phyloP scores from a whole-genome alignment of 768 basidiomycete genomes.

The Crassisporium funariophilum region DNA sequence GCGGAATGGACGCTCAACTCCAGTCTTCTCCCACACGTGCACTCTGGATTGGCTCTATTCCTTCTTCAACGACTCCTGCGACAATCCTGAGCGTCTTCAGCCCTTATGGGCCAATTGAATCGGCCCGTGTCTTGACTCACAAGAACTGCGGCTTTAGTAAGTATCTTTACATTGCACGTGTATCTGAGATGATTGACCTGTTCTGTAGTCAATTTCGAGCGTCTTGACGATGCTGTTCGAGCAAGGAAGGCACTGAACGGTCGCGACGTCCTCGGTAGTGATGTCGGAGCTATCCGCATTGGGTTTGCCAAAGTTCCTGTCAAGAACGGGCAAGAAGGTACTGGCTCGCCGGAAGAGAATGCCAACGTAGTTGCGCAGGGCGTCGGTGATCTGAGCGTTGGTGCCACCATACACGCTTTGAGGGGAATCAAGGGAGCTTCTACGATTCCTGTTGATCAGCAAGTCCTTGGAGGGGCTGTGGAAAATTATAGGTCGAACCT shows the following conservation, averaged over 20 bases:
- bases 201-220: slow-evolving; percentile 90
- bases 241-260: slow-evolving; percentile 96
- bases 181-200: slow-evolving; percentile 7
- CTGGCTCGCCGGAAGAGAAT: slow-evolving; percentile 61
- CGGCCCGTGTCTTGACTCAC: slow-evolving; percentile 92
- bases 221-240: slow-evolving; percentile 93
- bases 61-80: slow-evolving; percentile 91
- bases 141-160: slow-evolving; percentile 94
- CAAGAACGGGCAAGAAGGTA: slow-evolving; percentile 76
- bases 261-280: slow-evolving; percentile 92
- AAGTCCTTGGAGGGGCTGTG: slow-evolving; percentile 86
- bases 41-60: slow-evolving; percentile 97
- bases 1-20: slow-evolving; percentile 80
- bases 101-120: slow-evolving; percentile 97
- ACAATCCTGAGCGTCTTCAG: slow-evolving; percentile 96
- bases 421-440: slow-evolving; percentile 90
- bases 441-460: slow-evolving; percentile 90
- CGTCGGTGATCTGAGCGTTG: slow-evolving; percentile 82
- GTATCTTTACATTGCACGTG: slow-evolving; percentile 30
- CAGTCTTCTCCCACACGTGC: slow-evolving; percentile 94
- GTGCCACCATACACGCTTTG: slow-evolving; percentile 85
- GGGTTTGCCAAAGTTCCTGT: slow-evolving; percentile 97
- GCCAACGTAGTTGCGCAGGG: slow-evolving; percentile 74
- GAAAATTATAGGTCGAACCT: slow-evolving; percentile 96
- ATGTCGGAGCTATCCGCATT: slow-evolving; percentile 95